Percentiles rank a stretch among this genome's conserved stretches.
phyloP scores from a whole-genome alignment of 2,329 filamentous ascomycete genomes.

The Amesomyces nigricolor region DNA sequence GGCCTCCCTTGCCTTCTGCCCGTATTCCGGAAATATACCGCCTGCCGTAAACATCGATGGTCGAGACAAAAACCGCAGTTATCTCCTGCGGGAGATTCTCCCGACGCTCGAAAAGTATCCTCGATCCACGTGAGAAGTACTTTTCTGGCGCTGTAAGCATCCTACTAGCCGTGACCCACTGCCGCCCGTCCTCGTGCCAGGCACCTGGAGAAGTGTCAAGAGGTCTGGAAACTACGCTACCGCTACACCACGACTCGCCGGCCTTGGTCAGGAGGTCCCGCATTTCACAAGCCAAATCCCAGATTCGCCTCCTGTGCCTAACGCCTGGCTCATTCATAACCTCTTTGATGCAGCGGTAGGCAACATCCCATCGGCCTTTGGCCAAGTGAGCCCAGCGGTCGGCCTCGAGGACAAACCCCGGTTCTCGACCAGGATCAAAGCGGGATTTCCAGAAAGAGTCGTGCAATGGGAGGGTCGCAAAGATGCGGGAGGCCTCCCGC shows the following conservation, averaged over 20 bases:
- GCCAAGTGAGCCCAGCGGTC: too few relatives aligned
- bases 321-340: not conserved
- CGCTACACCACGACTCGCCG: too few relatives aligned
- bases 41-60: not conserved
- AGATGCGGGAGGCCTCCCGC: not conserved
- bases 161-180: not conserved
- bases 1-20: too few relatives aligned
- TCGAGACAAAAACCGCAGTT: not conserved
- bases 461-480: not conserved
- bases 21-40: not conserved
- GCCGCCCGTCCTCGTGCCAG: not conserved
- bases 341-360: not conserved
- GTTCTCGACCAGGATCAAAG: not conserved
- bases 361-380: not conserved
- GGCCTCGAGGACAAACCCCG: not conserved
- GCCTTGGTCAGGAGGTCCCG: not conserved
- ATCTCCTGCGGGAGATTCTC: not conserved
- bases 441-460: not conserved
- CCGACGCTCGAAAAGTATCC: not conserved
- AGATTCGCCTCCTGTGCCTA: not conserved
- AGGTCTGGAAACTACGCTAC: too few relatives aligned
- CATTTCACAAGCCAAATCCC: not conserved
- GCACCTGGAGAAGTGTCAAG: too few relatives aligned
- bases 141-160: not conserved
- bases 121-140: not conserved